A percentile compares a stretch with the other conserved stretches of the same genome.
These are phyloP conservation scores for Macrophomina tecta DNA, from an alignment of 2,329 filamentous ascomycete species.

Conservation along the genomic window DNA sequence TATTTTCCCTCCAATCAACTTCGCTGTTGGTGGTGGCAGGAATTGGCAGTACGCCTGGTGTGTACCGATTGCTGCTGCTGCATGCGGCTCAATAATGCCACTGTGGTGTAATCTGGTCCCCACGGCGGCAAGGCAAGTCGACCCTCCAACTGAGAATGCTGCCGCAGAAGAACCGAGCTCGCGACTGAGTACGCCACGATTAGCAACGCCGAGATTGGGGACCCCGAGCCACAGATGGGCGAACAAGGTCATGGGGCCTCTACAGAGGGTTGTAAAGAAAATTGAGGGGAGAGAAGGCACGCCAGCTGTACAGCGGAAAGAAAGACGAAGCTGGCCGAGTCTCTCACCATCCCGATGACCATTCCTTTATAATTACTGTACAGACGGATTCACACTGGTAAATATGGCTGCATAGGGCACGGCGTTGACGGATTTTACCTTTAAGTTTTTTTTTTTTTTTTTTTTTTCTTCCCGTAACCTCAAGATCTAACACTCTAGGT, in stretches of 20 bases:
- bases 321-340: constrained; percentile 15
- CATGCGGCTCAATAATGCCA: constrained; percentile 59
- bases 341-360: not conserved
- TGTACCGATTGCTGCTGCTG: constrained; percentile 60
- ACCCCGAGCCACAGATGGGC: not conserved
- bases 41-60: constrained; percentile 57
- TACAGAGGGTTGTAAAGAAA: not conserved
- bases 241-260: not conserved
- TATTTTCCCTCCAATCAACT: constrained; percentile 62
- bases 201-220: not conserved
- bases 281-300: not conserved
- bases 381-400: not conserved
- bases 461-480: not conserved
- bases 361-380: not conserved
- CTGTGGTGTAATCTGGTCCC: constrained; percentile 59
- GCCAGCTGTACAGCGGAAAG: constrained; percentile 16
- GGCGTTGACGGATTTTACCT: not conserved
- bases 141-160: constrained; percentile 46
- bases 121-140: constrained; percentile 57
- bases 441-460: not conserved
- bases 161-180: not conserved
- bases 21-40: constrained; percentile 48
- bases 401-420: not conserved
- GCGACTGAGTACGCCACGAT: not conserved
- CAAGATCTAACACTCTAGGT: too few species aligned